Evolutionary conservation across 2,329 filamentous ascomycete genomes (phyloP).

Genomic region (Neofusicoccum cordaticola): DNA sequence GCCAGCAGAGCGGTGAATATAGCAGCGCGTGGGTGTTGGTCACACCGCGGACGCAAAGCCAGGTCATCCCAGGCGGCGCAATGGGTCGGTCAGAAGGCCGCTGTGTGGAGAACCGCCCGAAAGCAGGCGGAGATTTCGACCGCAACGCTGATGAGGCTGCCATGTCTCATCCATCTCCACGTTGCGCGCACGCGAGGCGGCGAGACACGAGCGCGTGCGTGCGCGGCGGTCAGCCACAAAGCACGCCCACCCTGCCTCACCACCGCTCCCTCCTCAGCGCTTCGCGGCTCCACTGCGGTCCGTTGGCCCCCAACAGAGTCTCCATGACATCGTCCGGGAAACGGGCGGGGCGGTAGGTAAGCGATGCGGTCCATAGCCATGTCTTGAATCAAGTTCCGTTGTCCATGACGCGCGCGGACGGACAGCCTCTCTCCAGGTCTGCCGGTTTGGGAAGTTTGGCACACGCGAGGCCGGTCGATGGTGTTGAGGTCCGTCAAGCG

Average conservation of each 20-base stretch:
- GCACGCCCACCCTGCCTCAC: background rate
- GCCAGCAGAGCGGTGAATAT: constrained; percentile 12
- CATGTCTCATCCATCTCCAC: constrained; percentile 11
- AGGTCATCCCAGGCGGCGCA: background rate
- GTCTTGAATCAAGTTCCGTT: background rate
- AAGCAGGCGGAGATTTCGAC: background rate
- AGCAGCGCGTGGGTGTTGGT: background rate
- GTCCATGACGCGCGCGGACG: background rate
- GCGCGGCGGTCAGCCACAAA: constrained; percentile 5
- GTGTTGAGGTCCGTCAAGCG: background rate
- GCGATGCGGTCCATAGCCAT: background rate
- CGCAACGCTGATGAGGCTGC: constrained; percentile 1
- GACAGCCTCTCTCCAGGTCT: background rate
- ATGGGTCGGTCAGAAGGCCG: constrained; percentile 7
- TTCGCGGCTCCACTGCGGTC: constrained; percentile 7
- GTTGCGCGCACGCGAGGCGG: constrained; percentile 4
- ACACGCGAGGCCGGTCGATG: background rate
- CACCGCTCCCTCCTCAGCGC: background rate
- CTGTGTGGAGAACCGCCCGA: constrained; percentile 1
- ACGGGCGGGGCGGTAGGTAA: background rate
- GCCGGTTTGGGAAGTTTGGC: background rate
- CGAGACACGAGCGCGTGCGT: background rate
- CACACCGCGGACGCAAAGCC: constrained; percentile 2
- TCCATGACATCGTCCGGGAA: background rate
- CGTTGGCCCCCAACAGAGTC: constrained; percentile 1